These are phyloP conservation scores for Acrodontium crateriforme DNA, from an alignment of 2,329 filamentous ascomycete genomes.

Conservation along the genomic window DNA sequence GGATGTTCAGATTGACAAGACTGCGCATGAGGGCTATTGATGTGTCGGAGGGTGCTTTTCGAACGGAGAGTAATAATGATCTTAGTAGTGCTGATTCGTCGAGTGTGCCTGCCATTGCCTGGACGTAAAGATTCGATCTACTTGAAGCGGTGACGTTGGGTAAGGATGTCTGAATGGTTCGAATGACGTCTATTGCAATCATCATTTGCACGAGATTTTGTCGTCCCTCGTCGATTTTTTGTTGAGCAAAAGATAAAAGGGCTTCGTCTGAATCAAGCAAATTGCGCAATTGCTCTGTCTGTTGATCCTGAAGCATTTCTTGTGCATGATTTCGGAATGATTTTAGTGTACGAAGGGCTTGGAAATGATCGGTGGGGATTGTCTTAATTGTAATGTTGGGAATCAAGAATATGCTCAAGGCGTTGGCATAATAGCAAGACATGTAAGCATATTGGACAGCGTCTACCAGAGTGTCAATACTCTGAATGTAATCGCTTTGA, in stretches of 20 bases:
- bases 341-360: slow-evolving; percentile 52
- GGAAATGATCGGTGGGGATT: slow-evolving; percentile 47
- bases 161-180: slow-evolving; percentile 24
- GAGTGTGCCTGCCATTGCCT: slow-evolving; percentile 45
- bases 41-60: slow-evolving; percentile 44
- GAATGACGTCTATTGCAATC: slow-evolving; percentile 22
- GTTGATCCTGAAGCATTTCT: slow-evolving; percentile 16
- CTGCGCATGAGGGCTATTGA: slow-evolving; percentile 28
- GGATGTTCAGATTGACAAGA: slow-evolving; percentile 3
- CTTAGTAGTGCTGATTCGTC: slow-evolving; percentile 36
- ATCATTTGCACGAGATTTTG: slow-evolving; percentile 21
- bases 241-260: slow-evolving; percentile 34
- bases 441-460: slow-evolving; percentile 59
- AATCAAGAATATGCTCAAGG: slow-evolving; percentile 50
- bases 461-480: slow-evolving; percentile 57
- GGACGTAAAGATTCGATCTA: slow-evolving; percentile 43
- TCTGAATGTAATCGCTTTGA: slow-evolving; percentile 64
- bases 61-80: slow-evolving; percentile 43
- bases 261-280: slow-evolving; percentile 48
- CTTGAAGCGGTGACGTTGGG: slow-evolving; percentile 23
- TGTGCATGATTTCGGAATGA: slow-evolving; percentile 45
- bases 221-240: slow-evolving; percentile 21
- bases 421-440: slow-evolving; percentile 73
- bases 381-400: slow-evolving; percentile 20
- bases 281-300: slow-evolving; percentile 26